These are phyloP conservation scores for Imleria badia DNA, from an alignment of 768 basidiomycete genomes.

Conservation along the genomic window DNA sequence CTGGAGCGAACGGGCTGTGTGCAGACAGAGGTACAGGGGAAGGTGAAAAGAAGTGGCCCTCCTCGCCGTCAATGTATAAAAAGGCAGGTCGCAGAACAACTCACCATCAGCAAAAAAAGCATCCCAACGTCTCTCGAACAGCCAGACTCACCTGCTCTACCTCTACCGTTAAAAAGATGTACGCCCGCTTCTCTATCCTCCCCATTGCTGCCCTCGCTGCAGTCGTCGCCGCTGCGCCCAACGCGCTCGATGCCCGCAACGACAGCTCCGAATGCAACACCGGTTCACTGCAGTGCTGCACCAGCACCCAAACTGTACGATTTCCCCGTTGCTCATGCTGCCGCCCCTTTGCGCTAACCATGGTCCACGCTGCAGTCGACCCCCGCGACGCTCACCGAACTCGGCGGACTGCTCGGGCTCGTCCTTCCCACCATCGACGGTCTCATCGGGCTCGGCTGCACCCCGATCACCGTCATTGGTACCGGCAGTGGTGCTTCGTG, in stretches of 20 bases:
- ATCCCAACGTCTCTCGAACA: background rate
- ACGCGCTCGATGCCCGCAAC: background rate
- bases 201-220: constrained; percentile 8
- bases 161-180: background rate
- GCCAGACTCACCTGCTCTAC: background rate
- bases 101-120: background rate
- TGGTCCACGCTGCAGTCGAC: background rate
- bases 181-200: constrained; percentile 4
- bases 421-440: background rate
- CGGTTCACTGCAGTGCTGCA: constrained; percentile 13
- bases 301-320: background rate
- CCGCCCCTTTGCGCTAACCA: background rate
- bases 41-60: background rate
- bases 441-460: constrained; percentile 9
- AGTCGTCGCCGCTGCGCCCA: constrained; percentile 7
- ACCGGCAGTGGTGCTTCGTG: constrained; percentile 3
- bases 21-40: too few species aligned
- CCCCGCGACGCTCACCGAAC: background rate
- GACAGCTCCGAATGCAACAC: constrained; percentile 8
- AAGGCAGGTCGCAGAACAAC: background rate
- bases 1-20: background rate
- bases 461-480: background rate
- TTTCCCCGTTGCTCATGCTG: too few species aligned
- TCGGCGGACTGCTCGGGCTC: constrained; percentile 1
- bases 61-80: constrained; percentile 6